Evolutionary conservation across 2,329 filamentous ascomycete species (phyloP), one percentile per base, ranked within the genome.

Genomic region (Exophiala dermatitidis): DNA sequence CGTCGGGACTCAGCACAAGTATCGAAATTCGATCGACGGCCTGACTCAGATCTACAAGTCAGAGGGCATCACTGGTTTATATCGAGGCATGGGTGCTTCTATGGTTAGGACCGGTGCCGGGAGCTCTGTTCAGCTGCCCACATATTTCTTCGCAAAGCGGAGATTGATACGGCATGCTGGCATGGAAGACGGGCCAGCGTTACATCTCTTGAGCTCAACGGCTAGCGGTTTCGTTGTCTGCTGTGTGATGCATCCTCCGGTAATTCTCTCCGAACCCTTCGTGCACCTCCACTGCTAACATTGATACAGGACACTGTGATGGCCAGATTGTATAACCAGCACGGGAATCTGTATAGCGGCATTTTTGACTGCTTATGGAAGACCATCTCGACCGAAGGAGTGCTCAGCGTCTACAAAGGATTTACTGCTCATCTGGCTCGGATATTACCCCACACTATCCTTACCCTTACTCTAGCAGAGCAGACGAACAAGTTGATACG

Each of bases 321-420:
- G 93, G 93, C 89, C 58, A 86, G 93, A 59, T 85, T 98, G 77
- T 98, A 98, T 77, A 98, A 98, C 75, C 93, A 98, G 71, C 95
- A 90, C 58, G 93, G 93, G 48, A 95, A 96, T 68, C 79, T 98
- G n/a, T 98, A 98, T 77, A 84, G 80, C 62, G 87, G 90, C 54
- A 88, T 94, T 3, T 87, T 95, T 59, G 93, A 98, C 72, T 98
- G 93, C 69, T 72, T 97, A 56, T 82, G 80, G 68, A 90, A 95
- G 74, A 98, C 93, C 0, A 78, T 98, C 57, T 85, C 84, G 68
- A 95, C 89, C 0, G 93, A 98, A 69, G 93, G 93, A 26, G 65
- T 95, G 48, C 73, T 97, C 44, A 93, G 93, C 57, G 88, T 98
- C 54, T 98, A 98, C 77, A 98, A 98, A 77, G 93, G 93, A 54